These are phyloP conservation scores for Metschnikowia matae DNA, from an alignment of 805 yeast genomes.

Conservation along the genomic window DNA sequence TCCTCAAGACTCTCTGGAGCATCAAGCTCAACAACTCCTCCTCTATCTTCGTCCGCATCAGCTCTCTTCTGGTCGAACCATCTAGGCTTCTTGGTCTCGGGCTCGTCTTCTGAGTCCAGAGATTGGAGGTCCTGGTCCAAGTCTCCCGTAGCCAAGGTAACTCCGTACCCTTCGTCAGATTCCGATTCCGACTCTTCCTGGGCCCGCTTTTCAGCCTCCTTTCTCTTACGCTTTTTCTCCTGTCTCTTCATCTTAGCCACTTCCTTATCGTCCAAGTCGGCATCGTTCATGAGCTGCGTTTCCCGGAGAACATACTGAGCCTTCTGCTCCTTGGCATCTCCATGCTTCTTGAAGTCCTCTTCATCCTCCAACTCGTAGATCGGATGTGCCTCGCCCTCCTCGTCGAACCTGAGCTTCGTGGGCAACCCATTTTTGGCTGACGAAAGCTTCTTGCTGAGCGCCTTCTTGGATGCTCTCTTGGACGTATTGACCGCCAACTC, in stretches of 20 bases:
- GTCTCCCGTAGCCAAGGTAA: constrained; percentile 34
- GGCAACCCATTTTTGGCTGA: constrained; percentile 60
- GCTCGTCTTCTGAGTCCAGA: constrained; percentile 31
- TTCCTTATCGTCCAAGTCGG: constrained; percentile 75
- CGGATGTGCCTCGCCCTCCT: constrained; percentile 90
- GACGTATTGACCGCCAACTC: constrained; percentile 64
- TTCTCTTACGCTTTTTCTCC: constrained; percentile 85
- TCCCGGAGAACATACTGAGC: constrained; percentile 63
- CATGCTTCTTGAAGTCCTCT: constrained; percentile 75
- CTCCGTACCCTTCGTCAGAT: constrained; percentile 26
- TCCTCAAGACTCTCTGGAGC: constrained; percentile 91
- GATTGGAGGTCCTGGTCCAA: constrained; percentile 46
- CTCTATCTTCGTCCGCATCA: constrained; percentile 20
- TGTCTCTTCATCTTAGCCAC: constrained; percentile 71
- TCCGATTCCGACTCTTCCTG: constrained; percentile 37
- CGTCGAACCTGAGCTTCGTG: constrained; percentile 82
- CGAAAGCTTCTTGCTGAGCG: constrained; percentile 79
- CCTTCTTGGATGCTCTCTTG: constrained; percentile 79
- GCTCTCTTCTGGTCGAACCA: constrained; percentile 43
- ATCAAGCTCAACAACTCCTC: constrained; percentile 63
- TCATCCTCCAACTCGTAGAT: constrained; percentile 88
- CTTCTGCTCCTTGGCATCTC: constrained; percentile 66
- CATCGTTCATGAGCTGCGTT: constrained; percentile 59
- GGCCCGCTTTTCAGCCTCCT: constrained; percentile 64
- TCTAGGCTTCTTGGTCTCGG: constrained; percentile 40